Conservation (phyloP, 2,329 filamentous ascomycete genomes). For the Aspergillus viridinutans region DNA sequence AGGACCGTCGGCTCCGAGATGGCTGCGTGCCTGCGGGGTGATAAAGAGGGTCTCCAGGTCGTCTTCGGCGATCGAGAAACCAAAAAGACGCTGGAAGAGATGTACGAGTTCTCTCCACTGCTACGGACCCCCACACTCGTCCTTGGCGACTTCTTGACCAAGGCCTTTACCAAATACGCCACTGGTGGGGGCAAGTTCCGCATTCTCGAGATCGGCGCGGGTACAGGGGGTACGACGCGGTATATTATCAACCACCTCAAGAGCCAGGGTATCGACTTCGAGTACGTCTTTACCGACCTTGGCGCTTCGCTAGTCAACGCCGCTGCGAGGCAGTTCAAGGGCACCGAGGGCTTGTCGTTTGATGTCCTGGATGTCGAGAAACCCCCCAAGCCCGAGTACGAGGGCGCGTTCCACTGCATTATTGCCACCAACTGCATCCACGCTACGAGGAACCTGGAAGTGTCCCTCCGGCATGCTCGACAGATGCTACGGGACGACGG, state of each 20-base stretch:
- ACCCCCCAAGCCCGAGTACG: too few species aligned
- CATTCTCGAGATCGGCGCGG: slow-evolving; percentile 27
- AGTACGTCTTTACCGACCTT: slow-evolving; percentile 36
- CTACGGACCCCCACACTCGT: slow-evolving; percentile 17
- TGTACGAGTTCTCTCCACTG: slow-evolving; percentile 33
- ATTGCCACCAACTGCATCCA: too few species aligned
- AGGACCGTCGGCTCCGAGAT: slow-evolving; percentile 31
- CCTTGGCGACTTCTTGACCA: slow-evolving; percentile 2
- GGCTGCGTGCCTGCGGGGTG: slow-evolving; percentile 36
- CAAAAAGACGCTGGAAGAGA: slow-evolving; percentile 29
- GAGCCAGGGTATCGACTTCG: slow-evolving; percentile 16
- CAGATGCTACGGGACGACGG: too few species aligned
- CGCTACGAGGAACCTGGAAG: too few species aligned
- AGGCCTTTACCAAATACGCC: neutral
- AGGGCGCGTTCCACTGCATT: too few species aligned
- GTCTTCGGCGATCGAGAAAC: slow-evolving; percentile 35
- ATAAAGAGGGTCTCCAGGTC: slow-evolving; percentile 33
- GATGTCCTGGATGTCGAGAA: too few species aligned
- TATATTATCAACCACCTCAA: slow-evolving; percentile 18
- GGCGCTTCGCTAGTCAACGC: slow-evolving; percentile 24
- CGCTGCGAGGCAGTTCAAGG: slow-evolving; percentile 18
- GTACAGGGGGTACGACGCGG: slow-evolving; percentile 29
- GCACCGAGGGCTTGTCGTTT: too few species aligned
- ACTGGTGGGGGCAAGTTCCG: slow-evolving; percentile 1
- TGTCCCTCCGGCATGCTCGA: too few species aligned